These are phyloP conservation scores for Plasmodium yoelii DNA, from an alignment of 169 alveolate genomes.

Conservation along the genomic window DNA sequence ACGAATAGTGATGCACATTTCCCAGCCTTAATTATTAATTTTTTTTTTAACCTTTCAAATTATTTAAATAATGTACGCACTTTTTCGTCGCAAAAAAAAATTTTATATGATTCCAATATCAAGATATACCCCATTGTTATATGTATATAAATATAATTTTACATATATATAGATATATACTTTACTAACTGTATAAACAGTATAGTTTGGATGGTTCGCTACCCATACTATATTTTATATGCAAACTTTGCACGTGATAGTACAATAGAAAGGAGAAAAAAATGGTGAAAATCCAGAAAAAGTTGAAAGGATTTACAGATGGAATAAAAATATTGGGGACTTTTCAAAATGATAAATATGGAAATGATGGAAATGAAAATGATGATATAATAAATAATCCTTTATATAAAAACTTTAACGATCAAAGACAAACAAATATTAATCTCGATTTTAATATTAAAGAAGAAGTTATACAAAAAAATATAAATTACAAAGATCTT, in stretches of 20 bases:
- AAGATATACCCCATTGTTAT: too few relatives aligned
- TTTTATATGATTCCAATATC: too few relatives aligned
- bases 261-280: not conserved
- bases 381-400: constrained; percentile 5
- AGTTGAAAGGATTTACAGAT: constrained; percentile 50
- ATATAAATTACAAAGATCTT: constrained; percentile 19
- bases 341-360: constrained; percentile 14
- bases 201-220: too few relatives aligned
- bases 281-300: constrained; percentile 63
- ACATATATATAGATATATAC: too few relatives aligned
- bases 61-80: too few relatives aligned
- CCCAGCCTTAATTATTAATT: too few relatives aligned
- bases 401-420: not conserved
- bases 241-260: not conserved
- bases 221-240: too few relatives aligned
- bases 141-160: too few relatives aligned
- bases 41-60: too few relatives aligned
- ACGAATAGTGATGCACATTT: too few relatives aligned
- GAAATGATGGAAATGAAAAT: constrained; percentile 1
- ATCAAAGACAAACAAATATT: not conserved
- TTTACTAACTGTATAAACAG: too few relatives aligned
- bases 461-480: not conserved
- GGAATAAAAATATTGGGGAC: constrained; percentile 23
- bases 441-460: not conserved
- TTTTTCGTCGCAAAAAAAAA: too few relatives aligned